Conservation (phyloP, 139 green algal genomes). For the Haematococcus sp. region DNA sequence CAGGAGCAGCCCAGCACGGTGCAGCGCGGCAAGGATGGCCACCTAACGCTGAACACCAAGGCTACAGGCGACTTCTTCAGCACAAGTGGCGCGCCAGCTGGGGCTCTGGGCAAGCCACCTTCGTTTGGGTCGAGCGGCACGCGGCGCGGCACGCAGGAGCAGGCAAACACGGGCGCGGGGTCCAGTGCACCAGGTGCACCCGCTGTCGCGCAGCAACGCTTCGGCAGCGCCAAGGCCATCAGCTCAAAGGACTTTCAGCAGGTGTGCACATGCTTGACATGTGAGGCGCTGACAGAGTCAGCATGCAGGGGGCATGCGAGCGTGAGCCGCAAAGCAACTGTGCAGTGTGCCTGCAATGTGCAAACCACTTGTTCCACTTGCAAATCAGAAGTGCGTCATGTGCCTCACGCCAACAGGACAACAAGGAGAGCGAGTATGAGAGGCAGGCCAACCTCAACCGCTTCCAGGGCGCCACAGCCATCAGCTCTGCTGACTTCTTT, state of each 20-base stretch:
- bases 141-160: no score
- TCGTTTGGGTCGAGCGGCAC: no score
- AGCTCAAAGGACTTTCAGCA: slow-evolving; percentile 67
- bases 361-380: no score
- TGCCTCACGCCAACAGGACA: no score
- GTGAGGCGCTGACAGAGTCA: no score
- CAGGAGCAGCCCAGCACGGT: slow-evolving; percentile 12
- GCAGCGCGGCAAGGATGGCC: slow-evolving; percentile 79
- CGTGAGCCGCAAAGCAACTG: no score
- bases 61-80: slow-evolving; percentile 23
- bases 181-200: not conserved
- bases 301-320: no score
- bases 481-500: slow-evolving; percentile 84
- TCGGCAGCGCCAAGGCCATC: slow-evolving; percentile 89
- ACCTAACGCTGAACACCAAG: slow-evolving; percentile 60
- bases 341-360: no score
- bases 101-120: no score
- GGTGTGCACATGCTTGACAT: not conserved
- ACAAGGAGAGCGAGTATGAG: slow-evolving; percentile 6
- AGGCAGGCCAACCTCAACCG: not conserved
- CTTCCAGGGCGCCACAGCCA: slow-evolving; percentile 58
- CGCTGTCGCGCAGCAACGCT: slow-evolving; percentile 61
- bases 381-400: no score
- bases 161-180: not conserved
- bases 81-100: not conserved